Evolutionary conservation across 306 rosid species (phyloP), one percentile per base, ranked within the genome.

Genomic region (Styphnolobium japonicum): DNA sequence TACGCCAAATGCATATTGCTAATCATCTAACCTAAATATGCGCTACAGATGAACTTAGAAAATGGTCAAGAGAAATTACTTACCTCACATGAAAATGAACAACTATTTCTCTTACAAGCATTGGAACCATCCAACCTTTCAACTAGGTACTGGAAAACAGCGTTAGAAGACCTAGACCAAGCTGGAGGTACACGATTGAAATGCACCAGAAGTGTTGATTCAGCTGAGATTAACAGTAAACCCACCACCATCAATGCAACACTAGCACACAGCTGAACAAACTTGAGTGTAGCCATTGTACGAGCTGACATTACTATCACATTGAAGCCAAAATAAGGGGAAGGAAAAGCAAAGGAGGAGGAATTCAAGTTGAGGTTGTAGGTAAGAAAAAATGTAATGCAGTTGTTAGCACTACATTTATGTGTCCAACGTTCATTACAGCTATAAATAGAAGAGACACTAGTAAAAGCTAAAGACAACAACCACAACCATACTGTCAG

Each of bases 21-120:
- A 62, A 14, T 29, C 4, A 23, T 23, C 3, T 51, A 12, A 52
- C 5, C 7, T 40, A 65, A 79, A 70, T 1, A 25, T 22, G 19
- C 14, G n/a, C 23, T 19, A 80, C 31, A 7, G 7, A 7, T 21
- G 15, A 10, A 46, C 48, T 3, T 2, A 43, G 12, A 22, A 48
- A 10, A 56, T 3, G 62, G 48, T 45, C 3, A 56, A 75, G 65
- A 70, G 60, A 21, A 55, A 29, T 42, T 19, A 27, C 43, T 37
- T 61, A 88, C 94, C 88, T 85, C 71, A 78, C 92, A 88, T 75
- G 71, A 14, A 72, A 90, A 58, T 62, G 76, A 85, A 70, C 94
- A 90, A n/a, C 9, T 62, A 33, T 75, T 68, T 63, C 78, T 52
- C 43, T 51, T 81, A 65, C 94, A 90, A n/a, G 88, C 90, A 85